These are phyloP conservation scores for Auriculariales sp. DNA, from an alignment of 768 basidiomycete species.

Conservation along the genomic window DNA sequence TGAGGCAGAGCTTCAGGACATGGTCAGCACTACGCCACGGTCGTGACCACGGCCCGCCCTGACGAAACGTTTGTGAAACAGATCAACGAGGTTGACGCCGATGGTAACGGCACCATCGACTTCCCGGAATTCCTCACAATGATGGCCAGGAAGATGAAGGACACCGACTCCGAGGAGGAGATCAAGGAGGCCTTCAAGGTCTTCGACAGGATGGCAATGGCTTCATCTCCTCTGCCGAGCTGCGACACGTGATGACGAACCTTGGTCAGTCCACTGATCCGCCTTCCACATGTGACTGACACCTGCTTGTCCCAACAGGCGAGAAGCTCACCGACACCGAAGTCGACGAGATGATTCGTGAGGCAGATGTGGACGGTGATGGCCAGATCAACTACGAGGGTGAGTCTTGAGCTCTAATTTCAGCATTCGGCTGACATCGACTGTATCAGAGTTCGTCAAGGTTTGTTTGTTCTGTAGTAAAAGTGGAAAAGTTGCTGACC, in stretches of 20 bases:
- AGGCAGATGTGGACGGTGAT: conserved; percentile 88
- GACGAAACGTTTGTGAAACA: neutral
- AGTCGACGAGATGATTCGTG: conserved; percentile 94
- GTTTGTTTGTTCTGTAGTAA: conserved; percentile 18
- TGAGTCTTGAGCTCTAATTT: conserved; percentile 13
- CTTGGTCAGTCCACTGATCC: conserved; percentile 40
- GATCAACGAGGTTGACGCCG: conserved; percentile 86
- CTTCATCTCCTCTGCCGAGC: conserved; percentile 71
- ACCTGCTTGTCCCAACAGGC: conserved; percentile 26
- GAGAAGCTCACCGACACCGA: conserved; percentile 80
- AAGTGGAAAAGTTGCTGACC: conserved; percentile 6
- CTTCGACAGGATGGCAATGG: conserved; percentile 93
- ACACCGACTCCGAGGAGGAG: conserved; percentile 87
- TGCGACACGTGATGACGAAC: conserved; percentile 84
- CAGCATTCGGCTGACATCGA: neutral
- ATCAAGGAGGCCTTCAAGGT: conserved; percentile 95
- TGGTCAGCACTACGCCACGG: conserved; percentile 24
- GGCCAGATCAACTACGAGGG: conserved; percentile 87
- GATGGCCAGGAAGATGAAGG: conserved; percentile 83
- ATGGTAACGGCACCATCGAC: conserved; percentile 81
- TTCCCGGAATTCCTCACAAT: conserved; percentile 71
- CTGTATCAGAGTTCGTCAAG: conserved; percentile 56
- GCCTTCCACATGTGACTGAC: neutral
- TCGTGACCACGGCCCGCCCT: neutral
- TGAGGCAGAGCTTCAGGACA: conserved; percentile 81